Evolutionary conservation across 192 early-diverging fungal species (phyloP).

Genomic region (Helicostylum pulchrum): DNA sequence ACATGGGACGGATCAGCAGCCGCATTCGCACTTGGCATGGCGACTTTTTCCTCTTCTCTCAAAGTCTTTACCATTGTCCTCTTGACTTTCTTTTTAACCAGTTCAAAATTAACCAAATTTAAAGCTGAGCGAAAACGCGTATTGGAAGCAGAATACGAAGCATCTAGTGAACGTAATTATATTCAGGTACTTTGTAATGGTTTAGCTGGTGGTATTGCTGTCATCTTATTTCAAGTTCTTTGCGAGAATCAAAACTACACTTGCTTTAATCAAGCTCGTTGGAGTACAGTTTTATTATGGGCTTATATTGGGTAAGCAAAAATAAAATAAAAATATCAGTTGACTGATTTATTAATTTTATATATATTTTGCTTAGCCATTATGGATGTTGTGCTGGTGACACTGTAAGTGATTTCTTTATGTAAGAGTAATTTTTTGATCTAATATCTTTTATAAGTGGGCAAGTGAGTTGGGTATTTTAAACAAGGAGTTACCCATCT

Average conservation of each 20-base stretch:
- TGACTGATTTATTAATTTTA: background rate
- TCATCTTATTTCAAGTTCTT: conserved; percentile 38
- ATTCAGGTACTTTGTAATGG: conserved; percentile 54
- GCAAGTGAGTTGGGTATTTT: conserved; percentile 88
- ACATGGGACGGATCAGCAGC: conserved; percentile 64
- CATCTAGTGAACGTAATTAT: conserved; percentile 43
- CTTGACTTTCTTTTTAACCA: conserved; percentile 71
- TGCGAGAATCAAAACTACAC: conserved; percentile 32
- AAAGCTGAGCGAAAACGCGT: conserved; percentile 40
- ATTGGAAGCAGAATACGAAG: conserved; percentile 42
- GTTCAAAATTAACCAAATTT: conserved; percentile 55
- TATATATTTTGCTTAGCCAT: conserved; percentile 25
- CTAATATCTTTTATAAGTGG: conserved; percentile 49
- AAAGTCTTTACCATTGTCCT: conserved; percentile 64
- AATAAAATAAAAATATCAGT: background rate
- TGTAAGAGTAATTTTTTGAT: background rate
- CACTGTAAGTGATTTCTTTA: conserved; percentile 42
- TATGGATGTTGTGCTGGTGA: conserved; percentile 59
- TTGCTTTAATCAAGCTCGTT: conserved; percentile 29
- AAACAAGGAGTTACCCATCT: conserved; percentile 63
- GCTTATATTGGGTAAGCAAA: conserved; percentile 45
- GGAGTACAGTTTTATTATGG: conserved; percentile 39
- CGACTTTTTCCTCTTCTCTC: conserved; percentile 67
- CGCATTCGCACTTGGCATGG: conserved; percentile 70
- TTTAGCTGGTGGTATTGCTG: conserved; percentile 41